phyloP scores from a whole-genome alignment of 2,329 filamentous ascomycete species.

The Colletotrichum tamarilloi region DNA sequence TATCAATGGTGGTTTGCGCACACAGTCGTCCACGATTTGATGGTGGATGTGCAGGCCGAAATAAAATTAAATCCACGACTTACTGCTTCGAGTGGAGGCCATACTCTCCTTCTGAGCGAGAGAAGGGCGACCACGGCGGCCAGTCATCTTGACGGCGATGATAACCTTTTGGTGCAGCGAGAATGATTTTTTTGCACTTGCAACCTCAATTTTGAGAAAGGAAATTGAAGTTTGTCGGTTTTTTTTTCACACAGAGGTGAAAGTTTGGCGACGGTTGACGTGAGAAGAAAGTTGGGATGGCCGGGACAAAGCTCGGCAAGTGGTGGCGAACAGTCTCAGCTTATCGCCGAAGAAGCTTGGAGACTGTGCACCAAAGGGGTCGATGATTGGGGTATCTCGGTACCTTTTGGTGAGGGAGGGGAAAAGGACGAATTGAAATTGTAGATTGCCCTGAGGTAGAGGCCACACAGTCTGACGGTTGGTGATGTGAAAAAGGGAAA shows the following conservation, averaged over 20 bases:
- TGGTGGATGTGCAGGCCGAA: neutral
- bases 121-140: slow-evolving; percentile 22
- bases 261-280: slow-evolving; percentile 10
- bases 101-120: slow-evolving; percentile 13
- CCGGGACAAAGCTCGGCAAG: slow-evolving; percentile 30
- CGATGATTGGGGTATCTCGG: neutral
- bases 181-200: neutral
- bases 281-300: slow-evolving; percentile 27
- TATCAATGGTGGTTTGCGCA: neutral
- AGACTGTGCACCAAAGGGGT: neutral
- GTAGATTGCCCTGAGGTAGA: neutral
- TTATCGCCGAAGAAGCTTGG: slow-evolving; percentile 21
- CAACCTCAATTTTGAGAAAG: neutral
- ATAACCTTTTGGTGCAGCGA: neutral
- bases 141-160: slow-evolving; percentile 5
- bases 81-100: slow-evolving; percentile 25
- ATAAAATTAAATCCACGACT: neutral
- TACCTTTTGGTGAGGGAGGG: neutral
- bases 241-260: slow-evolving; percentile 1
- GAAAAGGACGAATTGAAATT: neutral
- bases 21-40: neutral
- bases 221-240: neutral
- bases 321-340: slow-evolving; percentile 33
- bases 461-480: neutral
- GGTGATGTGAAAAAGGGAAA: neutral